Evolutionary conservation across 2,329 filamentous ascomycete genomes (phyloP), one percentile per base, ranked within the genome.

Genomic region (Phoma sp.): DNA sequence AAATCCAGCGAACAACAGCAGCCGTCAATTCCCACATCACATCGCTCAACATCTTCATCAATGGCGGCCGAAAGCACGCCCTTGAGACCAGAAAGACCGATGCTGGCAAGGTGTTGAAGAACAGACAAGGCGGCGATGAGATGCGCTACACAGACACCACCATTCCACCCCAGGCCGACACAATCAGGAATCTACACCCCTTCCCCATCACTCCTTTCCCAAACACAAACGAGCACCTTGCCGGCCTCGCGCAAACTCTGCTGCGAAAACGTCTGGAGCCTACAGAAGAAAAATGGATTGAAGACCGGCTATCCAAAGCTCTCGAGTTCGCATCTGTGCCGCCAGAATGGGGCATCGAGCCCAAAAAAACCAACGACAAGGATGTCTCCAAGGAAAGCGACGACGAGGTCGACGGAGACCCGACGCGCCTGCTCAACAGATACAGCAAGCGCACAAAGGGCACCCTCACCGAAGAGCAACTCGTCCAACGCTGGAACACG

Each of bases 251-350:
- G 32, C 56, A 63, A 13, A 60, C 63, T 1, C 39, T 73, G 19
- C 46, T 73, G 2, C 62, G 69, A 4, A 74, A 73, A 52, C 62
- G 62, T 29, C 53, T 67, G 4, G 64, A 64, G 8, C 61, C 67
- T 3, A 59, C 61, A 17, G 70, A 72, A 29, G 65, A 72, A 24
- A 63, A 64, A 7, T 74, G 69, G 70, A 61, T 72, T 8, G 62
- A 65, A n/a, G 64, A 67, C 5, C 61, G 68, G 8, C 41, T 74
- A 1, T 48, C 53, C 4, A 72, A 68, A 49, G 70, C 70, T 5
- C 51, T 58, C 2, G 67, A 70, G 33, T 74, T 73, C 44, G 65
- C 64, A n/a, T 50, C 66, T 22, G 65, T 73, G 29, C 68, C 70
- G 3, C 46, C 52, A 12, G 69, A 73, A 12, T 74, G 67, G 69